Conservation (phyloP, 176 grass and related monocot genomes). For the Alopecurus myosuroides region DNA sequence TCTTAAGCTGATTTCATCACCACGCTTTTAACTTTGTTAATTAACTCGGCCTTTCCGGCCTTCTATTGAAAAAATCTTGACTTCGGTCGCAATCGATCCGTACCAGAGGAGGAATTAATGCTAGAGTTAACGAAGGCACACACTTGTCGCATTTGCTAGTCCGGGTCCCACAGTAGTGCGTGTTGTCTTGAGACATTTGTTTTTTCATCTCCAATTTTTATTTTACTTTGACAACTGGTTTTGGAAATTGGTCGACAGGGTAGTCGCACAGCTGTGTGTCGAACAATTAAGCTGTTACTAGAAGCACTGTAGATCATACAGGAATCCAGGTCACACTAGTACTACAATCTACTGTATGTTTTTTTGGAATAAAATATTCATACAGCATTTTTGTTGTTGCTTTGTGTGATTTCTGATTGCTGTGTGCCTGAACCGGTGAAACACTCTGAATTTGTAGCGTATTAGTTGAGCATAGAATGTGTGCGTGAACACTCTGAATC, state of each 20-base stretch:
- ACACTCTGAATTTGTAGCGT: neutral
- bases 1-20: too few relatives aligned
- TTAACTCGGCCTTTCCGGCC: too few relatives aligned
- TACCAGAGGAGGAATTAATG: conserved; percentile 11
- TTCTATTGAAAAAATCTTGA: too few relatives aligned
- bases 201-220: neutral
- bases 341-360: neutral
- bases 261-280: neutral
- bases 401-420: neutral
- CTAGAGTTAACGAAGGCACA: neutral
- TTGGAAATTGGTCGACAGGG: neutral
- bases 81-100: conserved; percentile 8
- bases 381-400: neutral
- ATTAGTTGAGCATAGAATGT: neutral
- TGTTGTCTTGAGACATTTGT: conserved; percentile 10
- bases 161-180: neutral
- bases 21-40: too few relatives aligned
- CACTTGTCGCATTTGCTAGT: neutral
- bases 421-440: too few relatives aligned
- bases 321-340: neutral
- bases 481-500: too few relatives aligned
- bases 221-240: neutral
- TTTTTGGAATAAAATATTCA: neutral
- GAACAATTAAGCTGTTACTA: neutral
- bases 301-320: neutral